Evolutionary conservation across 2,329 filamentous ascomycete species (phyloP), one percentile per base, ranked within the genome.

Genomic region (Rachicladosporium sp.): DNA sequence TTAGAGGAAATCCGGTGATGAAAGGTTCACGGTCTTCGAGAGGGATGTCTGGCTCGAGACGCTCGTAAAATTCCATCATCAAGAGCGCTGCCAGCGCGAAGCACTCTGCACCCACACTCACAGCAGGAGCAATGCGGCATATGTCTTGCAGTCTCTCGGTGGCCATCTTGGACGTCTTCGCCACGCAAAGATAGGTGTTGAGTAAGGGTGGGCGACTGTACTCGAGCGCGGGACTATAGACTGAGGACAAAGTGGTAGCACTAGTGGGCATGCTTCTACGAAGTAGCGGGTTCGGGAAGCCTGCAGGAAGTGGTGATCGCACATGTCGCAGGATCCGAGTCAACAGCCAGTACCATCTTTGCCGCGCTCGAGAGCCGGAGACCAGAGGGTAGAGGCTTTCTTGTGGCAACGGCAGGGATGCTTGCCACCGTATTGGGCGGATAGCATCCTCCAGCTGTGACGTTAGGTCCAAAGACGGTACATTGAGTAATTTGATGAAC

Each of bases 281-380:
- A 10, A 50, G 49, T 4, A 69, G 49, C 0, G 67, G 67, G 40
- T 68, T 69, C 2, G 50, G 21, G 40, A 70, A 66, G 1, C 61
- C 62, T 6, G 51, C 53, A 9, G 61, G 59, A 1, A 63, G 51
- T 1, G 59, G 55, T 34, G 53, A 62, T 4, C 60, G 50, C 2
- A 67, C 57, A 39, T 68, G 62, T 4, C 66, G 51, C 10, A 69
- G 54, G 6, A 69, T 58, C 12, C 64, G 53, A 6, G 63, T 57
- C 6, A 70, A 56, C 4, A 60, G 57, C 67, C 67, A 69, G 46
- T 65, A 67, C 66, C 66, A 69, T 35, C 65, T 54, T 48, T 61
- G 56, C 12, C 61, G 50, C 1, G 64, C 65, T 30, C 39, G 39
- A 13, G 46, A 62, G 27, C 64, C 63, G 1, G 50, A 33, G 0